Evolutionary conservation across 192 early-diverging fungal genomes (phyloP), one percentile per base, ranked within the genome.

Genomic region (Umbelopsis vinacea): DNA sequence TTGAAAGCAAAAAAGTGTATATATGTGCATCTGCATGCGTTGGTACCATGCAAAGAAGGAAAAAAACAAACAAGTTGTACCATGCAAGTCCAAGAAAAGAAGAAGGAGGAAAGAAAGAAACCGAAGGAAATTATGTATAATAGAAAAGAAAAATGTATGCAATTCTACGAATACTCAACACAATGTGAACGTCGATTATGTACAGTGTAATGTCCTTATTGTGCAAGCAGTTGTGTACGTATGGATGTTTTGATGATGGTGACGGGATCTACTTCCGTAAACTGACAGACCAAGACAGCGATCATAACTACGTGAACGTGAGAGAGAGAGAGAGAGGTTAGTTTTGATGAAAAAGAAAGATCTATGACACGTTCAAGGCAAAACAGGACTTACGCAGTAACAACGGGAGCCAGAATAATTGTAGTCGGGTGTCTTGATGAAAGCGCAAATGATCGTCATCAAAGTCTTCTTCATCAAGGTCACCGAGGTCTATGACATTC

Each of bases 321-420:
- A 40, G 38, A 40, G 33, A 33, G 26, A 4, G 47, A 12, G 19
- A 17, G 4, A n/a, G 46, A 46, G 17, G 48, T 21, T 17, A 50
- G 48, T 19, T 2, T 21, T n/a, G 21, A 21, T 10, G 33, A 17
- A 35, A 35, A 60, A 6, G 0, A 9, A 29, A 37, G 33, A 11
- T 33, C 15, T 37, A 63, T 63, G 19, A 6, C 6, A 12, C 19
- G 33, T 14, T 0, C 4, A 14, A 8, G 29, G 8, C 2, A 37
- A 9, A 11, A 63, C 11, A 10, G 54, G 3, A 22, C 54, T 73
- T 73, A 81, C 75, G 76, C 19, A 86, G 69, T 47, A 88, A 60
- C 7, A 85, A 68, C 17, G 87, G 87, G 15, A 88, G 76, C 87
- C 87, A 88, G 69, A 88, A 88, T 43, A 86, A 66, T 72, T 82